Conservation (phyloP, 2,329 filamentous ascomycete species). For the Beauveria sp. region DNA sequence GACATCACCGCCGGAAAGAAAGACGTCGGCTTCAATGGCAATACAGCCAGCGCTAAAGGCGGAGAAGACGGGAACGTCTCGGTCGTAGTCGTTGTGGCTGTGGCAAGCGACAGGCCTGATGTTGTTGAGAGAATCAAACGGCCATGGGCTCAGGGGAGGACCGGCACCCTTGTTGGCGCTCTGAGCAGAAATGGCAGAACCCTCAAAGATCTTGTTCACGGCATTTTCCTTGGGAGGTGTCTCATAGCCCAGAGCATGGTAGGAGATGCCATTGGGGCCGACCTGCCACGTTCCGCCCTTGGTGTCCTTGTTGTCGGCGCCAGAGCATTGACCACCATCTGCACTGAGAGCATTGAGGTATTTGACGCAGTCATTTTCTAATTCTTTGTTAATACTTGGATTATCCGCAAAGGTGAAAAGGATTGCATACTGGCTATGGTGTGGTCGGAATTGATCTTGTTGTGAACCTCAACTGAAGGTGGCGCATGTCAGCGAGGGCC, state of each 20-base stretch:
- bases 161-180: constrained; percentile 14
- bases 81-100: constrained; percentile 67
- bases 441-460: constrained; percentile 14
- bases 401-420: neutral
- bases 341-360: constrained; percentile 13
- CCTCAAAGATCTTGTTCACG: constrained; percentile 14
- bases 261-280: constrained; percentile 14
- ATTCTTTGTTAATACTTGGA: neutral
- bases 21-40: constrained; percentile 63
- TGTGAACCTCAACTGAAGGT: constrained; percentile 15
- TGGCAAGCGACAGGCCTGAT: constrained; percentile 42
- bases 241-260: constrained; percentile 15
- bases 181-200: constrained; percentile 13
- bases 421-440: constrained; percentile 11
- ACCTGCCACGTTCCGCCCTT: constrained; percentile 17
- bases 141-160: constrained; percentile 15
- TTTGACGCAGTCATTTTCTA: neutral
- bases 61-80: constrained; percentile 52
- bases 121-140: constrained; percentile 12
- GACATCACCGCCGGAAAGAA: constrained; percentile 48
- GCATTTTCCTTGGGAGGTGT: constrained; percentile 13
- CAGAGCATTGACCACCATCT: constrained; percentile 15
- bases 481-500: neutral
- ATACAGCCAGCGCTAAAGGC: constrained; percentile 53
- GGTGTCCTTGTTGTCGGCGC: constrained; percentile 14